Base-by-base conservation (phyloP, 2,329 filamentous ascomycete species). In the Knufia fluminis region DNA sequence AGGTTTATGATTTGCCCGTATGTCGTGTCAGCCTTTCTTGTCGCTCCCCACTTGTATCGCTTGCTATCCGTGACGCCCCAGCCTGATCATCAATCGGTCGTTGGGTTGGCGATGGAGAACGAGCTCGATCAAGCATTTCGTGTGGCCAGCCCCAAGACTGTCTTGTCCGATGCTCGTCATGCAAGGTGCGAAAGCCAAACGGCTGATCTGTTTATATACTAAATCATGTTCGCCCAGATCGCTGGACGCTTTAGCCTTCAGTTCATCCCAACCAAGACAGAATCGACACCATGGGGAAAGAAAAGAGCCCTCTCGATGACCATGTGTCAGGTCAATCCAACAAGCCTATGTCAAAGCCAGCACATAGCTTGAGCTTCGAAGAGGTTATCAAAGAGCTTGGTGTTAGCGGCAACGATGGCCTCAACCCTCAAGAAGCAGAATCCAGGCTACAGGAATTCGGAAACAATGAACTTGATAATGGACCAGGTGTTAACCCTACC, bases 401-500 rank as follows among this genome's bases (percentile, higher is more conserved):
- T 10, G 75, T 77, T 46, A 71, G 80, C 57, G 60, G 72, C 3
- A 72, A 79, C 3, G 71, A 79, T 61, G 82, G 82, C 20, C 68
- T 86, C 36, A 73, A 71, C 1, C 61, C 68, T 3, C 63, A 64
- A 1, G 79, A 84, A 53, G 80, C 76, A 16, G 70, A 72, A 54
- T 59, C 61, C 8, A 74, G 80, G 19, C 66, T 82, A 1, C 71
- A 76, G 22, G 65, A 77, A 41, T 75, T 77, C 65, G 82, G 82
- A 3, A 65, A 68, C 14, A 86, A 86, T 56, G 76, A 83, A 51
- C 73, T 86, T 9, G 78, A 86, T 39, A 78, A 86, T 17, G 81
- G 75, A 17, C 79, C 76, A 23, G 78, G 77, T 23, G 80, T 89
- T 42, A 77, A 61, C 75, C 81, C 83, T 72, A 81, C 75, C 59